Conservation (phyloP, 2,329 filamentous ascomycete species). For the Blastomyces gilchristii region DNA sequence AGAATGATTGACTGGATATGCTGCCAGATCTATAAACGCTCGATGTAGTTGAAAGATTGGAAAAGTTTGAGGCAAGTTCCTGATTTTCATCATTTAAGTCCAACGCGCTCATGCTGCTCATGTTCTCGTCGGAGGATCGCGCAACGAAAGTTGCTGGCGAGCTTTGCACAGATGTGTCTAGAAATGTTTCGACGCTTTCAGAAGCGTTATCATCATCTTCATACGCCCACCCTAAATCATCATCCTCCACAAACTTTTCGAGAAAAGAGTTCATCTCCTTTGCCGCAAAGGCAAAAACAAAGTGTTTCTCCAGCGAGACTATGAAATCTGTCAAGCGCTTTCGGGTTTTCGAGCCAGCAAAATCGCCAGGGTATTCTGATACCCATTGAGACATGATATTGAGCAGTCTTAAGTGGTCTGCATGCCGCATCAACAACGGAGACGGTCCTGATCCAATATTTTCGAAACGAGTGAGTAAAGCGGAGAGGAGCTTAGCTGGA, state of each 20-base stretch:
- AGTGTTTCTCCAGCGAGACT: slow-evolving; percentile 58
- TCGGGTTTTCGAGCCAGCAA: slow-evolving; percentile 66
- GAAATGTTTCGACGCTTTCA: slow-evolving; percentile 34
- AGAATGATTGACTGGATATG: slow-evolving; percentile 34
- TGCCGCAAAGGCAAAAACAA: slow-evolving; percentile 74
- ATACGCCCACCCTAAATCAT: slow-evolving; percentile 87
- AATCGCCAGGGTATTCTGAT: slow-evolving; percentile 80
- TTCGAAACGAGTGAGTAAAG: slow-evolving; percentile 53
- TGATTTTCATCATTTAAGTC: slow-evolving; percentile 32
- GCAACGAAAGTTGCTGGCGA: slow-evolving; percentile 28
- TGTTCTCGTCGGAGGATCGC: slow-evolving; percentile 24
- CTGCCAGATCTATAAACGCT: slow-evolving; percentile 31
- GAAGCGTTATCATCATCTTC: slow-evolving; percentile 53
- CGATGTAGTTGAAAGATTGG: slow-evolving; percentile 32
- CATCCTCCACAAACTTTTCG: slow-evolving; percentile 68
- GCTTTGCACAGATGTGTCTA: slow-evolving; percentile 33
- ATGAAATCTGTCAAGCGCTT: slow-evolving; percentile 67
- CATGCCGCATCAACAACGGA: slow-evolving; percentile 64
- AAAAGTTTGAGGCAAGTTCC: slow-evolving; percentile 30
- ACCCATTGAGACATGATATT: slow-evolving; percentile 84
- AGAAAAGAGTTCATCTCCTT: slow-evolving; percentile 76
- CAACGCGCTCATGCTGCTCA: slow-evolving; percentile 30
- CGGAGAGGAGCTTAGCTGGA: slow-evolving; percentile 64
- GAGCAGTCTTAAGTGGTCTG: slow-evolving; percentile 72
- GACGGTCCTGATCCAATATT: slow-evolving; percentile 65